Evolutionary conservation across 352 stramenopile genomes (phyloP).

Genomic region (Phytopythium sindhum): DNA sequence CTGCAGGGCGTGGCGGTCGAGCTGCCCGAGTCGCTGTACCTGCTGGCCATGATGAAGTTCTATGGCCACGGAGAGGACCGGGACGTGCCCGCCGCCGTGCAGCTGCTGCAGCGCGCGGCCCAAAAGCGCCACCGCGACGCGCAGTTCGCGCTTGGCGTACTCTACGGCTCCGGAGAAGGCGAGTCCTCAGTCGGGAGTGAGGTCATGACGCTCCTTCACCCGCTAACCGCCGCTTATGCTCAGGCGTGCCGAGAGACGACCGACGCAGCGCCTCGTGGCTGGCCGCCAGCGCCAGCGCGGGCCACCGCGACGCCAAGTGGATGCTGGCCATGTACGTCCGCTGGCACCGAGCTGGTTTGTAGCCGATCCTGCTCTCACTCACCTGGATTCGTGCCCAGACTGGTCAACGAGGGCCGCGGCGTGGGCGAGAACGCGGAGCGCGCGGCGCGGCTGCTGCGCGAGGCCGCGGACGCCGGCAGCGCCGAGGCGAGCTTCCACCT

Average conservation of each 20-base stretch:
- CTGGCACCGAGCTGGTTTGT: neutral
- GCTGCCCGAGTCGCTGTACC: constrained; percentile 42
- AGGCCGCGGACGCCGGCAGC: constrained; percentile 20
- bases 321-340: constrained; percentile 42
- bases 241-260: constrained; percentile 25
- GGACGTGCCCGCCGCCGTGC: constrained; percentile 25
- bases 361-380: neutral
- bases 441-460: constrained; percentile 28
- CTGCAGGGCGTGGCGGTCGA: constrained; percentile 30
- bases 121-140: constrained; percentile 30
- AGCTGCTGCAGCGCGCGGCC: constrained; percentile 24
- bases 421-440: constrained; percentile 24
- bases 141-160: constrained; percentile 42
- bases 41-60: constrained; percentile 46
- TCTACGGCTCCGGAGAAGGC: constrained; percentile 26
- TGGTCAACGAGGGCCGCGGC: constrained; percentile 42
- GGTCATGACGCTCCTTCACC: neutral
- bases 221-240: neutral
- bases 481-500: constrained; percentile 34
- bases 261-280: constrained; percentile 36
- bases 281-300: constrained; percentile 25
- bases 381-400: constrained; percentile 12
- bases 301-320: constrained; percentile 47
- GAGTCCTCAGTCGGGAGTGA: neutral
- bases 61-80: constrained; percentile 43